Base-by-base conservation (phyloP, 352 stramenopile species). In the Pythium pectinolyticum region DNA sequence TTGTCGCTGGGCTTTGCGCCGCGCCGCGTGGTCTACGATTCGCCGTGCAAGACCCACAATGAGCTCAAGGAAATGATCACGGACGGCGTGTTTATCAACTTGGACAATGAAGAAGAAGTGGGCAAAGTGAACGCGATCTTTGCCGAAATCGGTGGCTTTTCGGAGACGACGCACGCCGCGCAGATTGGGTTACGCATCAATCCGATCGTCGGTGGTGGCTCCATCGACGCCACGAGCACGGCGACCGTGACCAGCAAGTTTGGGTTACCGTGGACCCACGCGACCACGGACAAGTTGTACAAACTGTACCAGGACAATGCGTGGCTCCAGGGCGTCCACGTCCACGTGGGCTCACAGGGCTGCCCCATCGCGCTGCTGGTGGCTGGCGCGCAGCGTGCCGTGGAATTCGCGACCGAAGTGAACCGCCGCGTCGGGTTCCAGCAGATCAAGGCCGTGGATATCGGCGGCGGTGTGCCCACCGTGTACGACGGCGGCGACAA, bases 21-120 rank as follows among this genome's bases (percentile, higher is more conserved):
- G 7, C 78, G 81, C 41, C 77, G 77, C 41, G 78, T 97, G 14
- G 85, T 98, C 10, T 98, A 94, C 70, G 93, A 98, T 61, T 97
- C 87, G 14, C 93, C 93, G 14, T 96, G 88, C 73, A 98, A 98
- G 70, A 98, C 92, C 15, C 31, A 77, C 19, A 64, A 66, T 9
- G 93, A 98, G 66, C 66, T 98, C 25, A 70, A 76, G 27, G 80
- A 90, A 40, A 78, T 95, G 57, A 65, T 98, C 47, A 47, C 70
- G 48, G 74, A 78, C 27, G 89, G 90, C 3, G 82, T 97, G 20
- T 90, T 92, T 59, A 82, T 98, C 60, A 98, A 98, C 74, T 55
- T 94, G 17, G 94, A 98, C 75, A 98, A 97, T 64, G 76, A 96
- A 55, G 72, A 96, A 30, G 93, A 98, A 57, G 77, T 98, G 24